Evolutionary conservation across 345 rosid genomes (phyloP), one percentile per base, ranked within the genome.

Genomic region (Carallia brachiata): DNA sequence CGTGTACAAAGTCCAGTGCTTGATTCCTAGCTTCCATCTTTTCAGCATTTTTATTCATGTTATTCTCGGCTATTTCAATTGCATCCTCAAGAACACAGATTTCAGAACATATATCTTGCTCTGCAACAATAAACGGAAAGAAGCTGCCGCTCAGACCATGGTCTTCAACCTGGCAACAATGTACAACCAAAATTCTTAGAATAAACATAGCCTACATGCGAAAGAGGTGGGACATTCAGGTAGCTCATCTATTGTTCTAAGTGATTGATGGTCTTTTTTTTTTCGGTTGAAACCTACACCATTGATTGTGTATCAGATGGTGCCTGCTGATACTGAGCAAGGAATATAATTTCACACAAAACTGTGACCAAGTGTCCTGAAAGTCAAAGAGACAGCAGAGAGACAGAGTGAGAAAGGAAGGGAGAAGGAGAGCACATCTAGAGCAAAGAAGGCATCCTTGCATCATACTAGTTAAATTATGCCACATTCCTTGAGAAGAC

Each of bases 111-210:
- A 92, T 85, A 66, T 90, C 92, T 28, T 79, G 81, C 72, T 87
- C 99, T 0, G 96, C 97, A 63, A 92, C 97, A 62, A 95, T 84
- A 77, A 92, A 95, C 66, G 99, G 99, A 78, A 90, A 89, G 88
- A 87, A 92, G 78, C 97, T 84, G 84, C 92, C 81, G 70, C 90
- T 89, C 39, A 88, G 81, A 68, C 94, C 88, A 73, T 84, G 75
- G 76, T 95, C 97, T 83, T 95, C 99, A 65, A 95, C 81, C 99
- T 95, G 91, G 66, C 53, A 72, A 32, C 17, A 70, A 48, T 32
- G 28, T 10, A 69, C 31, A 28, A 63, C 70, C 68, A 66, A 34
- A 73, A 75, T 28, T 28, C 68, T 71, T 56, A 48, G 12, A 52
- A 66, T 30, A 63, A 58, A 18, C 4, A 36, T n/a, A 56, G 50